Percentiles rank a stretch among this genome's conserved stretches.
Evolutionary conservation across 192 early-diverging fungal genomes (phyloP).

Genomic region (Podila clonocystis): DNA sequence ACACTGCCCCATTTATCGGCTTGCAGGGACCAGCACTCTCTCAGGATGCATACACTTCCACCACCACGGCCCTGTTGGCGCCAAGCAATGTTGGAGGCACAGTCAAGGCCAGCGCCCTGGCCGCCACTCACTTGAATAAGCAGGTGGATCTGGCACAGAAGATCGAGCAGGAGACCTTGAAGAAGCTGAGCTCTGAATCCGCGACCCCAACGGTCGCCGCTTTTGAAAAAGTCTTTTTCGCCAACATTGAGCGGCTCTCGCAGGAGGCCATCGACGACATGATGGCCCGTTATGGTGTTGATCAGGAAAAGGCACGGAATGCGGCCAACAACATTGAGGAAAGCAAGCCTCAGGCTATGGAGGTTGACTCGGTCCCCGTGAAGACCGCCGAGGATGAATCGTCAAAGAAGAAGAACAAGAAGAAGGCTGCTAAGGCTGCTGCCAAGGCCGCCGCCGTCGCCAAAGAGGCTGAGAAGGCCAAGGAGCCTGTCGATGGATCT

Average conservation of each 20-base stretch:
- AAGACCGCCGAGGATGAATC: constrained; percentile 13
- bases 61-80: constrained; percentile 24
- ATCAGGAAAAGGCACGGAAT: background rate
- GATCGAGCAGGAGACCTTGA: constrained; percentile 27
- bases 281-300: background rate
- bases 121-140: constrained; percentile 18
- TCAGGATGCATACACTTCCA: constrained; percentile 35
- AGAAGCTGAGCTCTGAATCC: constrained; percentile 21
- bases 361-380: background rate
- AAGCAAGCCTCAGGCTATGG: background rate
- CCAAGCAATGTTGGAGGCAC: constrained; percentile 14
- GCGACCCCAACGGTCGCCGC: constrained; percentile 15
- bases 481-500: constrained; percentile 19
- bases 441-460: constrained; percentile 2
- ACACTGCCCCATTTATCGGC: constrained; percentile 44
- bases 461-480: background rate
- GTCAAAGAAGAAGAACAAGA: constrained; percentile 14
- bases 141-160: constrained; percentile 27
- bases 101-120: constrained; percentile 15
- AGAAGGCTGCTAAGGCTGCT: constrained; percentile 7
- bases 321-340: background rate
- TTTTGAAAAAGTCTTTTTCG: constrained; percentile 52
- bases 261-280: background rate
- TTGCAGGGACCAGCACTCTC: constrained; percentile 18
- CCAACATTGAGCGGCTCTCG: constrained; percentile 17